Evolutionary conservation across 164 flowering plant genomes (phyloP).

Genomic region (Aristolochia californica): DNA sequence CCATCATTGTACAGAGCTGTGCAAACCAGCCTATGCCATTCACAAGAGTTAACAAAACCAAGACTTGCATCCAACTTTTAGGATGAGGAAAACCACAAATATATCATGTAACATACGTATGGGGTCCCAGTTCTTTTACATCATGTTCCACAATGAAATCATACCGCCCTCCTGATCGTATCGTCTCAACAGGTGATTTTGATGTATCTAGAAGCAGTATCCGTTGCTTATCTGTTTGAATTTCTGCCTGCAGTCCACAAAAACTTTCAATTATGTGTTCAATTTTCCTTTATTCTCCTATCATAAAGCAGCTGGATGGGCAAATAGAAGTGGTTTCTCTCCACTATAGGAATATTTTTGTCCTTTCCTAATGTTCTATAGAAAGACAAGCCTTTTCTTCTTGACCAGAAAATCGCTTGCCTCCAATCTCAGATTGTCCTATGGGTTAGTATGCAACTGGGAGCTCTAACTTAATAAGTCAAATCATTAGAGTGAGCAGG

Average conservation of each 20-base stretch:
- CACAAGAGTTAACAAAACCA: background rate
- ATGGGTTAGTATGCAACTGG: no score
- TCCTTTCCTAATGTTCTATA: background rate
- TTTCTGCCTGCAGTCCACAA: conserved; percentile 61
- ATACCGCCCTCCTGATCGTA: conserved; percentile 92
- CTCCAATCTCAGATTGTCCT: no score
- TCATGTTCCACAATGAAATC: conserved; percentile 99
- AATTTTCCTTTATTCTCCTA: background rate
- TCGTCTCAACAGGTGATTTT: conserved; percentile 84
- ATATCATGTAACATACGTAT: conserved; percentile 43
- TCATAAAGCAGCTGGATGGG: background rate
- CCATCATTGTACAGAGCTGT: conserved; percentile 87
- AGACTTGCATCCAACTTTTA: background rate
- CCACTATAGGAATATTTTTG: no score
- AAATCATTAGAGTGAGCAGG: no score
- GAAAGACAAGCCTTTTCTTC: no score
- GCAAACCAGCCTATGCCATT: conserved; percentile 64
- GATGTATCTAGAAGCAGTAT: conserved; percentile 79
- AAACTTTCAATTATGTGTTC: background rate
- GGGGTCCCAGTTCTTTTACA: conserved; percentile 95
- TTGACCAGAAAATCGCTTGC: no score
- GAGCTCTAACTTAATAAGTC: no score
- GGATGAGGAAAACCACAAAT: background rate
- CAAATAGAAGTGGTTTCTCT: background rate
- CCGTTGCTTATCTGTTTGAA: conserved; percentile 91